Percentiles rank a stretch among this genome's conserved stretches.
Conservation (phyloP, 257 asterid species). For the Scutellaria minor region DNA sequence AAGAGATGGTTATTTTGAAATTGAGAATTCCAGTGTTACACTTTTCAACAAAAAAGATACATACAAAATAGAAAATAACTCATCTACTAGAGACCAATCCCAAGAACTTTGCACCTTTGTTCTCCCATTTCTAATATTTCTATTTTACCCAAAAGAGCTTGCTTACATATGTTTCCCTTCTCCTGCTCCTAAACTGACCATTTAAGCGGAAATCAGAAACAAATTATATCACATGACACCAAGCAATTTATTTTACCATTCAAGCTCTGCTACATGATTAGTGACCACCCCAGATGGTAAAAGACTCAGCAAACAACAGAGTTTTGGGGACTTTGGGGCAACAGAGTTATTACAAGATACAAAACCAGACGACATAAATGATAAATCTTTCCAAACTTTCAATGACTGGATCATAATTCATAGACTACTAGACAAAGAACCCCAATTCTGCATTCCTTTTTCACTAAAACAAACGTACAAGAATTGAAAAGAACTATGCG, state of each 20-base stretch:
- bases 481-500: neutral
- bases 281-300: neutral
- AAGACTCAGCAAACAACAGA: neutral
- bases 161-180: neutral
- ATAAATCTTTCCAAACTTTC: conserved; percentile 19
- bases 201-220: neutral
- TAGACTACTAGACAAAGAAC: neutral
- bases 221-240: too few species aligned
- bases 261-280: conserved; percentile 22
- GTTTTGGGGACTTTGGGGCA: neutral
- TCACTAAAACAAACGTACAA: neutral
- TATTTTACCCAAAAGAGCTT: conserved; percentile 13
- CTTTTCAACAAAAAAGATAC: neutral
- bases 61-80: conserved; percentile 4
- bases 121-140: neutral
- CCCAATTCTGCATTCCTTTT: neutral
- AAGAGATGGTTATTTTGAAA: conserved; percentile 8
- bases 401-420: conserved; percentile 21
- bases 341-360: conserved; percentile 1
- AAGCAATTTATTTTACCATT: conserved; percentile 8
- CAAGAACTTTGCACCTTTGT: conserved; percentile 1
- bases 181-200: conserved; percentile 2
- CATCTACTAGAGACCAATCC: conserved; percentile 18
- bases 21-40: conserved; percentile 4
- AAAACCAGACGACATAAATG: neutral